Base-by-base conservation (phyloP, 208 protist genomes). In the Angomonas deanei region DNA sequence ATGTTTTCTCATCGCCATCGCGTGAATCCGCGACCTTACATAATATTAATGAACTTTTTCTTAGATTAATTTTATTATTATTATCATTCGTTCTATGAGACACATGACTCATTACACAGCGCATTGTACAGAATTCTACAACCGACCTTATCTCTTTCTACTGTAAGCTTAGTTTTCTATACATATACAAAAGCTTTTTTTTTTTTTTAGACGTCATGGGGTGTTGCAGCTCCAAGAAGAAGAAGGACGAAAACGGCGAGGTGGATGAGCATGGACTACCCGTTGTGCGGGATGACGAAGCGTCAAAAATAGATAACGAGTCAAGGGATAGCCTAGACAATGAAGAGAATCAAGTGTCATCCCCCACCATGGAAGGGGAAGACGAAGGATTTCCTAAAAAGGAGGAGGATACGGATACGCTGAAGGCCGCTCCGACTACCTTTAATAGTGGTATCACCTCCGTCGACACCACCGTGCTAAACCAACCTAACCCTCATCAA, bases 181-280 rank as follows among this genome's bases (percentile, higher is more conserved):
- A 8, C 15, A 15, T 42, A n/a, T 42, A 42, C 36, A n/a, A n/a
- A n/a, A n/a, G 11, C 15, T 58, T 42, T n/a, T 42, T 42, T 42
- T 42, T 42, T 42, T n/a, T 15, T 42, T 42, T 11, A 36, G 17
- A 28, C 4, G 23, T 33, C 52, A 36, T 59, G 27, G 42, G 11
- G 28, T 56, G 47, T 24, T 72, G 31, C 36, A 42, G 48, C 4
- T 57, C 52, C 52, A 57, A 6, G 6, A 15, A 8, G 48, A 54
- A n/a, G 48, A 13, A 54, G 10, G 15, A 42, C 36, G 15, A 42
- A 15, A 15, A 42, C 36, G 36, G 8, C 8, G 36, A 42, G 15
- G 8, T 42, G 15, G 36, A 42, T 42, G 36, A 42, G 36, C 36
- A 42, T 42, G 36, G 36, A n/a, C 36, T 42, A 42, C 36, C 36